These are phyloP conservation scores for Malassezia sp. DNA, from an alignment of 1,284 basidiomycete species.

Conservation along the genomic window DNA sequence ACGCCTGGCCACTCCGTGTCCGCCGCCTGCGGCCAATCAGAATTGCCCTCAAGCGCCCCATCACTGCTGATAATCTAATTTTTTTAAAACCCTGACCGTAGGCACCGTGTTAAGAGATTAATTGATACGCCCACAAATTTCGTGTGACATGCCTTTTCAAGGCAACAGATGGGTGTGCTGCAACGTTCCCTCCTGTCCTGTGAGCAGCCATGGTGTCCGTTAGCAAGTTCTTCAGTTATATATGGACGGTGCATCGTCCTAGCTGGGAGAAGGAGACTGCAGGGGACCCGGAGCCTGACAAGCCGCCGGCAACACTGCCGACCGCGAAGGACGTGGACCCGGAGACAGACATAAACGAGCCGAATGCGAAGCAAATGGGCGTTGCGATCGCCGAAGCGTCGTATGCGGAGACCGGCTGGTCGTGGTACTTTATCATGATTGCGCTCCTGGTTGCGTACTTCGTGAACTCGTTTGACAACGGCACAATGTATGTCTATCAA, in stretches of 20 bases:
- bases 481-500: neutral
- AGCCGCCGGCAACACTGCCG: neutral
- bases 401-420: conserved; percentile 6
- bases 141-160: too few species aligned
- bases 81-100: too few species aligned
- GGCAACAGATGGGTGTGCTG: too few species aligned
- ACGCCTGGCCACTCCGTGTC: too few species aligned
- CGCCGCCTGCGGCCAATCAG: too few species aligned
- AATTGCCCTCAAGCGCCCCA: too few species aligned
- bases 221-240: conserved; percentile 4
- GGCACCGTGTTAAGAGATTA: too few species aligned
- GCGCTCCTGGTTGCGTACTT: conserved; percentile 6
- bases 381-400: conserved; percentile 14
- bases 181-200: too few species aligned
- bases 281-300: neutral
- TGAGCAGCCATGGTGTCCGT: too few species aligned
- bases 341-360: conserved; percentile 1
- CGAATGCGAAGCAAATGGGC: conserved; percentile 13
- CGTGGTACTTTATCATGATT: conserved; percentile 8
- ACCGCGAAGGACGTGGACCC: neutral
- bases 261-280: neutral
- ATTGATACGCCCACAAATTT: too few species aligned
- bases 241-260: conserved; percentile 15
- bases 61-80: too few species aligned
- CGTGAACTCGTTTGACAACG: conserved; percentile 11